A percentile compares a stretch with the other conserved stretches of the same genome.
phyloP scores from a whole-genome alignment of 1,284 basidiomycete genomes.

The Ceratorhiza oryzae-sativae region DNA sequence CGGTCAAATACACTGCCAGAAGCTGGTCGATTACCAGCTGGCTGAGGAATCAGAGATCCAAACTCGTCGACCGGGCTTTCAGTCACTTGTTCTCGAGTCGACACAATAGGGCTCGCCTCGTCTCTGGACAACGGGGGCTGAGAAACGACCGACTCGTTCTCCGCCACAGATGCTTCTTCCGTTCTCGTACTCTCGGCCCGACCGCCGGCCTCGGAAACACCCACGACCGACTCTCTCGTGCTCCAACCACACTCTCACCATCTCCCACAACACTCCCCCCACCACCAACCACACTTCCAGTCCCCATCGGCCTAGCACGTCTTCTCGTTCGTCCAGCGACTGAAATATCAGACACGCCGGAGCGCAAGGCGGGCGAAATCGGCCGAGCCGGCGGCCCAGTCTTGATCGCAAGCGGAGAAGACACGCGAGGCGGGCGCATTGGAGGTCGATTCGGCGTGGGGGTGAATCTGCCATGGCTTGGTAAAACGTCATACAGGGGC shows the following conservation, averaged over 20 bases:
- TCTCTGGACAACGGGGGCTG: background rate
- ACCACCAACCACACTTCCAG: background rate
- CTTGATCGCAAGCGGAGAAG: background rate
- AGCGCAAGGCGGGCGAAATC: background rate
- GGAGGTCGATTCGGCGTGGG: background rate
- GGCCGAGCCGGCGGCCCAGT: background rate
- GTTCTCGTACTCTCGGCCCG: background rate
- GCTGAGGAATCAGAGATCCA: background rate
- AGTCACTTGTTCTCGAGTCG: background rate
- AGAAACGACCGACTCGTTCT: background rate
- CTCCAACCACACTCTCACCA: conserved; percentile 5
- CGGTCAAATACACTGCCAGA: conserved; percentile 1
- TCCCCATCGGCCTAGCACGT: conserved; percentile 21
- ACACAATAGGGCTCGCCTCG: background rate
- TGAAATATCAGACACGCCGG: background rate
- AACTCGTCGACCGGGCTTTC: background rate
- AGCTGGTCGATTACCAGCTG: background rate
- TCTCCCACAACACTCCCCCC: background rate
- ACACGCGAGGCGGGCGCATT: background rate
- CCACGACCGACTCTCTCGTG: background rate
- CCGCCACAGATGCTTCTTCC: background rate
- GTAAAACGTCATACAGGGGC: too few species aligned
- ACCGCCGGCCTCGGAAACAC: background rate
- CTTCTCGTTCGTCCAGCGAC: background rate
- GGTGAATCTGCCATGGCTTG: background rate